Conservation (phyloP, 2,329 filamentous ascomycete species). For the Hypoxylon sp. region DNA sequence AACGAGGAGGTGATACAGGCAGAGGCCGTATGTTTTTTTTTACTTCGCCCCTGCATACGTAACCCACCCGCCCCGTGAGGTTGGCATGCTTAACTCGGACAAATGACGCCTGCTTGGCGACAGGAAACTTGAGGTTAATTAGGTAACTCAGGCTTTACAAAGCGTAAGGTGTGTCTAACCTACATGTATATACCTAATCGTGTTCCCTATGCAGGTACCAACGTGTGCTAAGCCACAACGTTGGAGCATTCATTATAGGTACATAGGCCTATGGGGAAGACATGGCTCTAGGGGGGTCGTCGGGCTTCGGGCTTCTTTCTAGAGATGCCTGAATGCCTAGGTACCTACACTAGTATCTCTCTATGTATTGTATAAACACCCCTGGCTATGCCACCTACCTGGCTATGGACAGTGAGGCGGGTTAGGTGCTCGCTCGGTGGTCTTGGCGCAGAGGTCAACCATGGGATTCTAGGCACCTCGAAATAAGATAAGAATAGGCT, state of each 20-base stretch:
- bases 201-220: constrained; percentile 1
- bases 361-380: neutral
- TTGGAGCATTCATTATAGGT: constrained; percentile 16
- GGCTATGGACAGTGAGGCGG: constrained; percentile 18
- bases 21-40: constrained; percentile 18
- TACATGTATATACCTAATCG: constrained; percentile 30
- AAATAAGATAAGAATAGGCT: constrained; percentile 15
- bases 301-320: constrained; percentile 18
- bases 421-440: constrained; percentile 19
- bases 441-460: constrained; percentile 24
- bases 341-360: no score
- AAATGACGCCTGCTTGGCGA: constrained; percentile 51
- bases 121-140: neutral
- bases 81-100: constrained; percentile 34
- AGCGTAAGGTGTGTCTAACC: constrained; percentile 18
- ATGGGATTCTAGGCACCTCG: constrained; percentile 27
- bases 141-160: constrained; percentile 5
- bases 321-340: constrained; percentile 23
- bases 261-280: constrained; percentile 4
- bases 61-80: constrained; percentile 44
- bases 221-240: constrained; percentile 40
- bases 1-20: constrained; percentile 22
- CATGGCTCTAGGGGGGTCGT: constrained; percentile 16
- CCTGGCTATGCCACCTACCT: constrained; percentile 13
- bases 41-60: constrained; percentile 48